Base-by-base conservation (phyloP, 345 rosid genomes). In the Eucalyptus dawsonii region DNA sequence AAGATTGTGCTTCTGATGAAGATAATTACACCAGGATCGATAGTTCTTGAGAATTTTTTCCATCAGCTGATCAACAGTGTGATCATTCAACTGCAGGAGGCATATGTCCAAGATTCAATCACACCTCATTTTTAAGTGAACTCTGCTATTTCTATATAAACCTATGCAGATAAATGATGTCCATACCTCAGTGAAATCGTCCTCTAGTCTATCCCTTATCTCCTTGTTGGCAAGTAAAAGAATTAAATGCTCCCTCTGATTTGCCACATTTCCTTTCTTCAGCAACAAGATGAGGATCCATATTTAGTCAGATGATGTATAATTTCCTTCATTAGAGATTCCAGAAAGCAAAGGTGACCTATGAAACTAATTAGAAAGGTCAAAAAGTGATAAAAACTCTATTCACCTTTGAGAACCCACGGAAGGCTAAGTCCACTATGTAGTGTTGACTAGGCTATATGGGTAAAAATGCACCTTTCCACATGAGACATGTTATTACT, bases 251-350 rank as follows among this genome's bases (percentile, higher is more conserved):
- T 98, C 99, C 94, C 98, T 96, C 93, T 98, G 99, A 88, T 98
- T 98, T 86, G 99, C 99, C 87, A 96, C 99, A 93, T 98, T 98
- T 93, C 99, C 99, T 95, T 95, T 94, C 99, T 98, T 93, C 88
- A 92, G 80, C 87, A 89, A 90, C 91, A 89, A 50, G 50, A 92
- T 19, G 56, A 44, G 56, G 40, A 53, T 3, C 87, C 87, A 29
- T 9, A 86, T 86, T 86, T 44, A 53, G 40, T 50, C 13, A 86
- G 53, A 86, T 47, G 14, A 86, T 50, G 53, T 50, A 50, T 50
- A 50, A 15, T 47, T 44, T 47, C 87, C 31, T 47, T 86, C 40
- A n/a, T 27, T 53, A 16, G 87, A 86, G 60, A 50, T 86, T 86
- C 42, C 44, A 72, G 13, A 72, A 72, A 72, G 44, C 24, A 69